phyloP scores from a whole-genome alignment of 768 basidiomycete species.

The Suillus fuscotomentosus region DNA sequence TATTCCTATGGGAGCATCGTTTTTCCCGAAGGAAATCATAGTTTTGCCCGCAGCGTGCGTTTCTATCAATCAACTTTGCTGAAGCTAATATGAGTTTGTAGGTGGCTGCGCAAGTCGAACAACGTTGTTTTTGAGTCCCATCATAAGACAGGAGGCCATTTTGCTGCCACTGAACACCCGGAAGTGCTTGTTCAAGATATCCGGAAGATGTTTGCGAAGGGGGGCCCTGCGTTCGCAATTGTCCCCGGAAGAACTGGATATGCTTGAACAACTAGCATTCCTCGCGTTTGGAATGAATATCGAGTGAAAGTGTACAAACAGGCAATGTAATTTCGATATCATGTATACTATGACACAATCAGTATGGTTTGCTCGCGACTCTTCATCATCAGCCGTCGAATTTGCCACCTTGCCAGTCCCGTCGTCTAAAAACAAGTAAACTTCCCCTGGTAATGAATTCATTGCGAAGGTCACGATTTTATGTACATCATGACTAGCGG shows the following conservation, averaged over 20 bases:
- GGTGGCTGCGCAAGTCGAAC: slow-evolving; percentile 41
- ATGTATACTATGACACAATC: slow-evolving; percentile 33
- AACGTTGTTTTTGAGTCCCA: slow-evolving; percentile 46
- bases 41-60: slow-evolving; percentile 39
- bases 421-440: not conserved
- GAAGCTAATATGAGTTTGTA: slow-evolving; percentile 20
- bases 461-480: not conserved
- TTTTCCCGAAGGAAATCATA: slow-evolving; percentile 50
- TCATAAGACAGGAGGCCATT: slow-evolving; percentile 57
- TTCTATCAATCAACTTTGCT: not conserved
- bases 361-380: not conserved
- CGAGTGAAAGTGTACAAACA: not conserved
- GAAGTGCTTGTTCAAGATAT: slow-evolving; percentile 48
- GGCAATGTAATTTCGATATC: slow-evolving; percentile 69
- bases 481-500: not conserved
- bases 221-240: slow-evolving; percentile 48
- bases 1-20: slow-evolving; percentile 49
- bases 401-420: not conserved
- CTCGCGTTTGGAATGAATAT: too few relatives aligned
- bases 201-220: slow-evolving; percentile 55
- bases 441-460: not conserved
- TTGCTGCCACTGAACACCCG: slow-evolving; percentile 53
- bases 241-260: slow-evolving; percentile 47
- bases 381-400: not conserved
- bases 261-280: slow-evolving; percentile 8